Conservation (phyloP, 78 protist species). For the Planoprotostelium fungivorum region DNA sequence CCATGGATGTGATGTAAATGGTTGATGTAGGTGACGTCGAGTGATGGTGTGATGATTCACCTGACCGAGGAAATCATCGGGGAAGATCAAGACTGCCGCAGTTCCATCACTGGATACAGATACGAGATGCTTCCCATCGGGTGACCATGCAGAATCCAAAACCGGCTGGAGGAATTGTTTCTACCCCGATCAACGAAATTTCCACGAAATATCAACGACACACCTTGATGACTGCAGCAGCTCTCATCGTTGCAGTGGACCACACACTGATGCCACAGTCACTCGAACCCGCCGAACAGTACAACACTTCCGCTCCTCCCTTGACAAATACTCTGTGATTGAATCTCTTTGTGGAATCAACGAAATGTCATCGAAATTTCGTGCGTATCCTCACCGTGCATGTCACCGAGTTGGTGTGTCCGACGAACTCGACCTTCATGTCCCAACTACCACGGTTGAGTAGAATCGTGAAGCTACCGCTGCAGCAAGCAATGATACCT, state of each 20-base stretch:
- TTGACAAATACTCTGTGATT: neutral
- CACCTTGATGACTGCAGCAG: neutral
- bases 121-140: neutral
- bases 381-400: neutral
- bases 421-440: conserved; percentile 10
- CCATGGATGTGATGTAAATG: too few species aligned
- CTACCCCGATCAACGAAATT: neutral
- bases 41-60: neutral
- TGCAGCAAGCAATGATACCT: conserved; percentile 12
- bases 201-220: neutral
- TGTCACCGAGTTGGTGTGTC: neutral
- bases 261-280: neutral
- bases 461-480: conserved; percentile 10
- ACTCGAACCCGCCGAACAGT: neutral
- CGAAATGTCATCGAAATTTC: too few species aligned
- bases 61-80: neutral
- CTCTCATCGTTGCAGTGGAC: neutral
- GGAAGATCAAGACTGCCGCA: neutral
- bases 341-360: too few species aligned
- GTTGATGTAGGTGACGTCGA: too few species aligned
- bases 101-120: neutral
- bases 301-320: neutral
- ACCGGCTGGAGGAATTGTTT: neutral
- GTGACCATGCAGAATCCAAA: neutral
- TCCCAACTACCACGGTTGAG: conserved; percentile 27